phyloP scores from a whole-genome alignment of 352 stramenopile genomes.

The Aphanomyces invadans region DNA sequence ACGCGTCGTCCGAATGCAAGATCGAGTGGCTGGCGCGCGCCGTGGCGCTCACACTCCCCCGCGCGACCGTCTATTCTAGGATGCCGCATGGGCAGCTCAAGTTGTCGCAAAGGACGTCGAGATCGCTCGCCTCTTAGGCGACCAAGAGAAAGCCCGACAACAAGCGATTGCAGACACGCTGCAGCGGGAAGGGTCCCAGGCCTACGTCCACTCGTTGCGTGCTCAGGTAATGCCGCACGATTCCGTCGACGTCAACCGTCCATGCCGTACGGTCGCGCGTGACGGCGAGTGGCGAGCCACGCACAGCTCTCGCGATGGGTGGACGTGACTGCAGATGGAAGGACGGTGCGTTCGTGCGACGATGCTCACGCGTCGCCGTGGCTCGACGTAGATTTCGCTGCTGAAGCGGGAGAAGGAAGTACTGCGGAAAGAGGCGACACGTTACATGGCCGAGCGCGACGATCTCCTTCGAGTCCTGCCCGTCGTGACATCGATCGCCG shows the following conservation, averaged over 20 bases:
- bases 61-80: too few species aligned
- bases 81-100: background rate
- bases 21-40: too few species aligned
- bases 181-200: slow-evolving; percentile 21
- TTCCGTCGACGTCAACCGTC: too few species aligned
- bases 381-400: slow-evolving; percentile 11
- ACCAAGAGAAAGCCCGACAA: slow-evolving; percentile 11
- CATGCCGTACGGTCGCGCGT: too few species aligned
- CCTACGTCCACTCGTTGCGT: slow-evolving; percentile 10
- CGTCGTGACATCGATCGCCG: slow-evolving; percentile 14
- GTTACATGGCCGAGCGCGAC: slow-evolving; percentile 19
- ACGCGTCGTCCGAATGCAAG: too few species aligned
- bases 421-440: slow-evolving; percentile 18
- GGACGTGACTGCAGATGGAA: too few species aligned
- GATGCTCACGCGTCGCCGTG: background rate
- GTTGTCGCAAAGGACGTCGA: slow-evolving; percentile 1
- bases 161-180: slow-evolving; percentile 19
- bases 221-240: slow-evolving; percentile 19
- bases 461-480: slow-evolving; percentile 19
- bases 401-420: slow-evolving; percentile 23
- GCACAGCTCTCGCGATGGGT: too few species aligned
- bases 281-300: too few species aligned
- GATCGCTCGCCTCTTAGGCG: background rate
- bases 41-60: too few species aligned
- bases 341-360: too few species aligned